A percentile compares a stretch with the other conserved stretches of the same genome.
Conservation (phyloP, 106 monocot species). For the Platanthera zijinensis region DNA sequence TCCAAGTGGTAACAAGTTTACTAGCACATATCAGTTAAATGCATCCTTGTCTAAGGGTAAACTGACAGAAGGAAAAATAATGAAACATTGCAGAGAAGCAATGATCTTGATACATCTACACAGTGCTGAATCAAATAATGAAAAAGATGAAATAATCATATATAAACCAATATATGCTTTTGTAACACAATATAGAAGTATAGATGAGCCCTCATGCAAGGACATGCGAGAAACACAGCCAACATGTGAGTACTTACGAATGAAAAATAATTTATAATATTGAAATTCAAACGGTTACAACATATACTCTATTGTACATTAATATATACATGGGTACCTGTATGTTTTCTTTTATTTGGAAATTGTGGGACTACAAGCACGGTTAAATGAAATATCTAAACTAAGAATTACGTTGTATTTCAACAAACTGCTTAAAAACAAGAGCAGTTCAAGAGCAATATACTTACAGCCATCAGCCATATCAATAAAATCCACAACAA, state of each 20-base stretch:
- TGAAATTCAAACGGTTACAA: neutral
- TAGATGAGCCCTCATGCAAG: neutral
- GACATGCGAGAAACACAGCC: neutral
- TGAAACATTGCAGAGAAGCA: neutral
- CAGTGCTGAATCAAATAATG: neutral
- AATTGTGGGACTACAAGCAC: neutral
- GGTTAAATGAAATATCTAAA: neutral
- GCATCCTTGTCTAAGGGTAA: neutral
- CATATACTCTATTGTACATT: neutral
- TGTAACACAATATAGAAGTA: neutral
- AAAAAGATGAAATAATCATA: neutral
- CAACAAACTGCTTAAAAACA: neutral
- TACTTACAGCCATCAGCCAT: slow-evolving; percentile 94
- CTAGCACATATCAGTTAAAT: neutral
- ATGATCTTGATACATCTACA: neutral
- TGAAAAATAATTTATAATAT: neutral
- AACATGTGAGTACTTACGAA: neutral
- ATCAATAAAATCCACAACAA: slow-evolving; percentile 93
- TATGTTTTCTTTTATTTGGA: neutral
- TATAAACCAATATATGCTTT: neutral
- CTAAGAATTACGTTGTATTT: neutral
- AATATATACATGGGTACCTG: neutral
- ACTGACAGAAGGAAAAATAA: neutral
- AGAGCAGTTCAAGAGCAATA: neutral
- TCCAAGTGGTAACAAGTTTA: too few species aligned